Percentiles rank a stretch among this genome's conserved stretches.
Evolutionary conservation across 257 asterid species (phyloP).

Genomic region (Capsicum baccatum): DNA sequence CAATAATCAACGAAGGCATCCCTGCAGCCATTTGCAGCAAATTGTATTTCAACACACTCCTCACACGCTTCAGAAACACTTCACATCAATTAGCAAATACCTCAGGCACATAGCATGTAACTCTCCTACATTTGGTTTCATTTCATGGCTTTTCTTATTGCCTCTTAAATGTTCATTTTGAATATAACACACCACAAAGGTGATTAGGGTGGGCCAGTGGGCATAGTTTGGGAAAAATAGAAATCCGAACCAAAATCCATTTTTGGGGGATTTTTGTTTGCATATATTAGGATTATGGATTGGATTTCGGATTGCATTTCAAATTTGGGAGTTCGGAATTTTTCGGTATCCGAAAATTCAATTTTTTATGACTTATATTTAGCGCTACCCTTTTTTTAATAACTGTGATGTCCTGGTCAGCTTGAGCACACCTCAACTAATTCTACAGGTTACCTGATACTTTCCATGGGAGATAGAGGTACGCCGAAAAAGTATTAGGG

Average conservation of each 20-base stretch:
- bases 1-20: constrained; percentile 94
- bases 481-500: no score
- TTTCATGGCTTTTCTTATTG: background rate
- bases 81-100: constrained; percentile 9
- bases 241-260: background rate
- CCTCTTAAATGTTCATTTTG: background rate
- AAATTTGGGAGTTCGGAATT: background rate
- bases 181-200: background rate
- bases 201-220: background rate
- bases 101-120: background rate
- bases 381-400: no score
- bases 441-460: background rate
- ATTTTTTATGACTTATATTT: no score
- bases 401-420: background rate
- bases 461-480: no score
- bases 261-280: background rate
- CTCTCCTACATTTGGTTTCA: constrained; percentile 20
- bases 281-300: background rate
- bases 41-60: constrained; percentile 9
- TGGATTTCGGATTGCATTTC: background rate
- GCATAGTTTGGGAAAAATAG: background rate
- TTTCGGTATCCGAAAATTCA: no score
- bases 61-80: constrained; percentile 2
- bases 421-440: background rate
- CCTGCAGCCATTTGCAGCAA: constrained; percentile 50